A percentile compares a stretch with the other conserved stretches of the same genome.
These are phyloP conservation scores for Talaromyces amestolkiae DNA, from an alignment of 2,329 filamentous ascomycete species.

Conservation along the genomic window DNA sequence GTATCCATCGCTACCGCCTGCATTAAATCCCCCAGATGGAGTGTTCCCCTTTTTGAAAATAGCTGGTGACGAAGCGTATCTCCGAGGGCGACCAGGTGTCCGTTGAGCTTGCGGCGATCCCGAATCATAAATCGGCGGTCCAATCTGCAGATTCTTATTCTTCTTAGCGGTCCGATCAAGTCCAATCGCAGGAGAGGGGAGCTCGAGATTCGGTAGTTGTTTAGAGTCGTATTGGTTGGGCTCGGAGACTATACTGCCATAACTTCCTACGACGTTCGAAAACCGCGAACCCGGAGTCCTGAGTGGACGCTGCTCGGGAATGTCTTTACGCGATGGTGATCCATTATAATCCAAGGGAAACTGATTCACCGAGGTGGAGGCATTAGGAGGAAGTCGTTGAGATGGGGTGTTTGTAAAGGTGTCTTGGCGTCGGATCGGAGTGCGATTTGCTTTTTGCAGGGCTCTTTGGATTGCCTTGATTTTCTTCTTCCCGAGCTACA, in stretches of 20 bases:
- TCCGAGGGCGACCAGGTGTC: constrained; percentile 6
- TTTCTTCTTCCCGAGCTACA: constrained; percentile 77
- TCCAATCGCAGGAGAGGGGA: constrained; percentile 62
- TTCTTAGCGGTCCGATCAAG: constrained; percentile 32
- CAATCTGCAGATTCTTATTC: constrained; percentile 19
- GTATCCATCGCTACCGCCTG: constrained; percentile 9
- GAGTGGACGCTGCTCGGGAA: constrained; percentile 38
- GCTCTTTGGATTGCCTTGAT: constrained; percentile 78
- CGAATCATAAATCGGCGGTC: constrained; percentile 16
- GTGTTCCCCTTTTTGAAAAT: constrained; percentile 3
- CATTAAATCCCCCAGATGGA: neutral
- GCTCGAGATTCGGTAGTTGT: constrained; percentile 53
- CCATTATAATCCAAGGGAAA: constrained; percentile 23
- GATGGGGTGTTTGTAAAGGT: constrained; percentile 40
- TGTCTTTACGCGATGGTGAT: constrained; percentile 28
- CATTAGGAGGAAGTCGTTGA: constrained; percentile 22
- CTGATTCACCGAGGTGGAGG: constrained; percentile 20
- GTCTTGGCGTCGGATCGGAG: constrained; percentile 41
- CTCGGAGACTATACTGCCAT: constrained; percentile 63
- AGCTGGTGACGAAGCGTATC: constrained; percentile 12
- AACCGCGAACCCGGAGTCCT: constrained; percentile 36
- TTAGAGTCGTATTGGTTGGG: constrained; percentile 35
- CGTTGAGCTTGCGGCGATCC: constrained; percentile 26
- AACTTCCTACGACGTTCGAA: constrained; percentile 47
- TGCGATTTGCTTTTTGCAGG: constrained; percentile 58